Evolutionary conservation across 352 stramenopile genomes (phyloP), one percentile per base, ranked within the genome.

Genomic region (Phytophthora parvispora): DNA sequence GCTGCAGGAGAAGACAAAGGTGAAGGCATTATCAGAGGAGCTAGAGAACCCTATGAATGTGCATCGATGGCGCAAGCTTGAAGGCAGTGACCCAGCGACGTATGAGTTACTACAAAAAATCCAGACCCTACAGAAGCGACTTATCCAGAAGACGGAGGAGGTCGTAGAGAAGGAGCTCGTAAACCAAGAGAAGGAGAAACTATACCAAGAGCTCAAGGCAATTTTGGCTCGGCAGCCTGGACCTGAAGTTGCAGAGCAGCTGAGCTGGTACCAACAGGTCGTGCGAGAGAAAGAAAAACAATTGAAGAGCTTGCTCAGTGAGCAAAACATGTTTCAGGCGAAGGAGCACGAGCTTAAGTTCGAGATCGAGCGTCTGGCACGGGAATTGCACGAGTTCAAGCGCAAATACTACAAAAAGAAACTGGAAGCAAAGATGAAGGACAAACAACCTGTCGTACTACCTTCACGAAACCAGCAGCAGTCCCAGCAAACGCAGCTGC

Each of bases 11-110:
- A 99, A 98, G 63, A 98, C 95, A 20, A 99, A 99, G 78, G 95
- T 99, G 18, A 99, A 98, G 53, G 95, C 96, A 31, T 78, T 99
- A 5, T 97, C 90, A 1, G 94, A 99, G 67, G 97, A 99, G 73
- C 70, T 99, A 8, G 95, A 99, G 74, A 99, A 99, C 69, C 97
- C 97, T 18, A 98, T 99, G 84, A 99, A 99, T 78, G 94, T 99
- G 20, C 97, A 99, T 80, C 89, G 97, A 36, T 99, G 97, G 97
- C 84, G 97, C 15, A 99, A 98, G 72, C 84, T 99, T n/a, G 97
- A 99, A 80, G 97, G 97, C 54, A 98, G 85, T 65, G 97, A 99
- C 70, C 97, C 97, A 8, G 92, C 90, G 16, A 98, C 87, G 20
- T 99, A 98, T 73, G 96, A 99, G 74, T 80, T 99, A 77, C 91